Evolutionary conservation across 176 grass and related monocot species (phyloP).

Genomic region (Microstegium vimineum): DNA sequence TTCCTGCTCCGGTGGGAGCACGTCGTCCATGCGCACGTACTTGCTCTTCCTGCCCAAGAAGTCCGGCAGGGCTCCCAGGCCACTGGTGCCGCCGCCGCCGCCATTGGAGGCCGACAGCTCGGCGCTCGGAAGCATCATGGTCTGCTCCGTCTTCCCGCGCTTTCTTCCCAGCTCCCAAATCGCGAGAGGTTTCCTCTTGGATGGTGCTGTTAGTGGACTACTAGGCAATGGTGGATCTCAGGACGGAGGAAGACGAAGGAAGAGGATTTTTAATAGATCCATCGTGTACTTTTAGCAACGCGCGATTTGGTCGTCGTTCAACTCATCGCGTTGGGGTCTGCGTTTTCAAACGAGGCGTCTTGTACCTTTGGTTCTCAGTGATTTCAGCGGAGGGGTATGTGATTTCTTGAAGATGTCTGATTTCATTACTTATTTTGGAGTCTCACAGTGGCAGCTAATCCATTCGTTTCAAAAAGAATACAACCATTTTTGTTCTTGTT

Average conservation of each 20-base stretch:
- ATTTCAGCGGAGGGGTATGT: background rate
- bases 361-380: background rate
- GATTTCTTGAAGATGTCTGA: background rate
- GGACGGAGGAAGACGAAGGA: background rate
- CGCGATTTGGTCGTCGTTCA: slow-evolving; percentile 18
- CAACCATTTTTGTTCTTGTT: too few relatives aligned
- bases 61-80: background rate
- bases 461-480: too few relatives aligned
- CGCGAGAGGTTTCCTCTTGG: background rate
- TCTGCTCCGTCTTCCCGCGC: background rate
- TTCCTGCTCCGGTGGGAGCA: slow-evolving; percentile 22
- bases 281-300: slow-evolving; percentile 15
- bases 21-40: slow-evolving; percentile 55
- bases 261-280: slow-evolving; percentile 8
- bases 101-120: background rate
- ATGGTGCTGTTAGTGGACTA: background rate
- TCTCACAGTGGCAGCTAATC: background rate
- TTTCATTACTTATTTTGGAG: background rate
- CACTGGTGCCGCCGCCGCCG: background rate
- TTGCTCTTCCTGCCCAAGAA: slow-evolving; percentile 34
- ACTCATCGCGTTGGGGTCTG: background rate
- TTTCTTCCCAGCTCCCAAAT: background rate
- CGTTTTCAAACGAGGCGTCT: slow-evolving; percentile 23
- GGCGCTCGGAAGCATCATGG: slow-evolving; percentile 20
- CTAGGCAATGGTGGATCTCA: slow-evolving; percentile 24